Evolutionary conservation across 345 rosid genomes (phyloP).

Genomic region (Populus euphratica): DNA sequence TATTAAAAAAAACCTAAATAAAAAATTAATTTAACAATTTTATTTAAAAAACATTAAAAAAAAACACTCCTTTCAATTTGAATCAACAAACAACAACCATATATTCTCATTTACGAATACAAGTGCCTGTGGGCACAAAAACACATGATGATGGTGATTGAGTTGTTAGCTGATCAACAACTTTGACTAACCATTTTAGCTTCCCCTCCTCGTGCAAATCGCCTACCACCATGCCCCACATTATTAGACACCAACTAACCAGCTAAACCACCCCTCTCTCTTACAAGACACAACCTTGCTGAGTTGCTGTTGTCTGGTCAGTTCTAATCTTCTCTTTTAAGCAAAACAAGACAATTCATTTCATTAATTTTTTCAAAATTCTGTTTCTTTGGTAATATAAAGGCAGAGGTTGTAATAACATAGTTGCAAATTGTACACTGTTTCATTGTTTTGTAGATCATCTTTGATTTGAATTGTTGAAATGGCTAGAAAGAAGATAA

Average conservation of each 20-base stretch:
- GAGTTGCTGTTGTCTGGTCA: neutral
- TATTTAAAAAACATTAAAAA: too few relatives aligned
- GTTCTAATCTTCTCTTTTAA: neutral
- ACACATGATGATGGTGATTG: neutral
- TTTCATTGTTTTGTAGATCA: neutral
- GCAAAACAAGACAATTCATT: neutral
- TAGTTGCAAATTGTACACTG: neutral
- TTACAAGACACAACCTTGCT: neutral
- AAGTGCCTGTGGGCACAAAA: neutral
- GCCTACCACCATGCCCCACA: neutral
- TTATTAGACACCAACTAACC: neutral
- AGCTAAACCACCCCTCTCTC: neutral
- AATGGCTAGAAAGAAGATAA: constrained; percentile 91
- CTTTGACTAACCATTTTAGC: neutral
- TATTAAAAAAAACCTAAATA: too few relatives aligned
- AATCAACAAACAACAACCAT: neutral
- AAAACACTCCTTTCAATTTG: too few relatives aligned
- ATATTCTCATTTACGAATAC: neutral
- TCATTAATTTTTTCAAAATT: neutral
- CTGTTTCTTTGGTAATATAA: neutral
- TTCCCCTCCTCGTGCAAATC: neutral
- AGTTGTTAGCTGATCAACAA: neutral
- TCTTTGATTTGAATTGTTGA: neutral
- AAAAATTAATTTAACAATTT: too few relatives aligned
- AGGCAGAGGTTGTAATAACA: neutral